Percentiles rank a stretch among this genome's conserved stretches.
These are phyloP conservation scores for Linnemannia hyalina DNA, from an alignment of 192 early-diverging fungal species.

Conservation along the genomic window DNA sequence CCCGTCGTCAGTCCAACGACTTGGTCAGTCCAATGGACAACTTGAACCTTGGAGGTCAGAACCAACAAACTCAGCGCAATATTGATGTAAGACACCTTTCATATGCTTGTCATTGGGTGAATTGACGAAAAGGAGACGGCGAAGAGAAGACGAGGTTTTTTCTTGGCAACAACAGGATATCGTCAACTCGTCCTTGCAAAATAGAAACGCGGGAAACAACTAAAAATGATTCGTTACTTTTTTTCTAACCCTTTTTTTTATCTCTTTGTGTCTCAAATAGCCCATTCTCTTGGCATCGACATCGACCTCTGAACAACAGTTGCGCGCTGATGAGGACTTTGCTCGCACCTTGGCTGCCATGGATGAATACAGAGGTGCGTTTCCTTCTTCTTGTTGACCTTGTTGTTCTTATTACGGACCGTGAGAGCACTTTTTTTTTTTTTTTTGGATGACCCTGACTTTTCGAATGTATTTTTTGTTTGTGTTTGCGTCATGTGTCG, in stretches of 20 bases:
- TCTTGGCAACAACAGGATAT: not conserved
- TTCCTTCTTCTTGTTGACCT: not conserved
- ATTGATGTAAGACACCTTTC: conserved; percentile 38
- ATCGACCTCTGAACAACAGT: conserved; percentile 61
- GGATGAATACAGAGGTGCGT: conserved; percentile 57
- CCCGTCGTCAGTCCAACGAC: conserved; percentile 33
- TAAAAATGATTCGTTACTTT: not conserved
- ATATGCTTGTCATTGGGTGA: not conserved
- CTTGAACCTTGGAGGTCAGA: conserved; percentile 28
- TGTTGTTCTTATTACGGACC: not conserved
- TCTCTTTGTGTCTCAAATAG: conserved; percentile 19
- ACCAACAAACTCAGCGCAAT: conserved; percentile 19
- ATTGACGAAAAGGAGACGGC: not conserved
- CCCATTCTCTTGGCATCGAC: conserved; percentile 59
- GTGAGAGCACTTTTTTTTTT: conserved; percentile 13
- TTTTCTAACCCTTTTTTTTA: not conserved
- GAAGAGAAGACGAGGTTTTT: not conserved
- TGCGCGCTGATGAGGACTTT: conserved; percentile 68
- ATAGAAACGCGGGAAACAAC: conserved; percentile 4
- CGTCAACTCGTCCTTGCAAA: not conserved
- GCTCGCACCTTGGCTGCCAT: conserved; percentile 63
- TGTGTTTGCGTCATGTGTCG: conserved; percentile 13
- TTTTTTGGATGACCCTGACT: not conserved
- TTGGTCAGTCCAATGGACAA: conserved; percentile 20
- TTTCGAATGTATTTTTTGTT: not conserved